phyloP scores from a whole-genome alignment of 257 asterid species.

The Ilex asprella region DNA sequence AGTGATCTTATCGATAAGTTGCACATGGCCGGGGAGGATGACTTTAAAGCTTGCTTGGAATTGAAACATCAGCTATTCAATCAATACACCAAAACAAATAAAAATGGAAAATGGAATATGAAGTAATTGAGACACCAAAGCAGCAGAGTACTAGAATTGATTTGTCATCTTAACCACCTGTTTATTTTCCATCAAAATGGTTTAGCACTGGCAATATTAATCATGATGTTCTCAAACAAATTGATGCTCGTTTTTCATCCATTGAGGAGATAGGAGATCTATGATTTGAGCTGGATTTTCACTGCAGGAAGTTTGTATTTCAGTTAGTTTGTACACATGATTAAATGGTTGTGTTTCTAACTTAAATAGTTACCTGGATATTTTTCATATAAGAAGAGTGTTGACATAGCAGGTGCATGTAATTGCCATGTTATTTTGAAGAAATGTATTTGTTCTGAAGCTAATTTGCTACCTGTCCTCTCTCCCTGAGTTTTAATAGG shows the following conservation, averaged over 20 bases:
- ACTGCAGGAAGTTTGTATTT: too few species aligned
- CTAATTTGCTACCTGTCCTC: too few species aligned
- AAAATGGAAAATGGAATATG: slow-evolving; percentile 25
- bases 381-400: too few species aligned
- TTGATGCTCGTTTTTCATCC: slow-evolving; percentile 55
- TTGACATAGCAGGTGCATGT: background rate
- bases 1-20: slow-evolving; percentile 64
- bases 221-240: slow-evolving; percentile 38
- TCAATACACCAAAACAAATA: slow-evolving; percentile 19
- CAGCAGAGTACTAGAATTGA: slow-evolving; percentile 21
- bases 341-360: background rate
- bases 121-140: slow-evolving; percentile 8
- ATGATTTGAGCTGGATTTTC: slow-evolving; percentile 10
- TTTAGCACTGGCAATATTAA: slow-evolving; percentile 33
- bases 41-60: slow-evolving; percentile 59
- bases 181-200: slow-evolving; percentile 48
- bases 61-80: slow-evolving; percentile 42
- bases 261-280: slow-evolving; percentile 58
- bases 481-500: too few species aligned
- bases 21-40: slow-evolving; percentile 69
- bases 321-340: too few species aligned
- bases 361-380: background rate
- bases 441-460: too few species aligned
- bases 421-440: too few species aligned
- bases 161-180: slow-evolving; percentile 9